phyloP scores from a whole-genome alignment of 169 alveolate species.

The Cryptosporidium sp. region DNA sequence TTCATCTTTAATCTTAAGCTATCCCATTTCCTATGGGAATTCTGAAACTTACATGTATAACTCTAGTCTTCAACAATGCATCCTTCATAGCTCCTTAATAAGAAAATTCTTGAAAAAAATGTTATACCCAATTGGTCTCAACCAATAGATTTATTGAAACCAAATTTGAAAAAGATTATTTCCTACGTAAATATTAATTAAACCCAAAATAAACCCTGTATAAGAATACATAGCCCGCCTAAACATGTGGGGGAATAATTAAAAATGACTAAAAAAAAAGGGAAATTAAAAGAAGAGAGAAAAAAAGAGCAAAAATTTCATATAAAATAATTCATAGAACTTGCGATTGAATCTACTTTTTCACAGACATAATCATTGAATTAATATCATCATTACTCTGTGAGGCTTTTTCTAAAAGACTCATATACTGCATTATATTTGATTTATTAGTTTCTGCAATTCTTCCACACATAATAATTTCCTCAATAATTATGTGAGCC shows the following conservation, averaged over 20 bases:
- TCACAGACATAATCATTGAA: constrained; percentile 56
- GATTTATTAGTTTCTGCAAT: constrained; percentile 94
- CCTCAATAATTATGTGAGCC: constrained; percentile 98
- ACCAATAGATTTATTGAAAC: not conserved
- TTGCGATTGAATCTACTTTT: not conserved
- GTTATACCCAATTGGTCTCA: too few relatives aligned
- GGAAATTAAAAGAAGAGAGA: not conserved
- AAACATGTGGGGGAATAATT: not conserved
- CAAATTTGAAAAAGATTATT: not conserved
- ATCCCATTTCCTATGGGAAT: not conserved
- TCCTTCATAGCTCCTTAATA: constrained; percentile 24
- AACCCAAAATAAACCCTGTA: not conserved
- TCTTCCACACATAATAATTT: constrained; percentile 95
- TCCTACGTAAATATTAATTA: not conserved
- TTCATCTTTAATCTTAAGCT: too few relatives aligned
- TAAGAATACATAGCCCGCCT: not conserved
- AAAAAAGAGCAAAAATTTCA: not conserved
- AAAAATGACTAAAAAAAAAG: not conserved
- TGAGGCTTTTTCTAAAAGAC: constrained; percentile 77
- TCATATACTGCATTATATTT: constrained; percentile 82
- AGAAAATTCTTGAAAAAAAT: not conserved
- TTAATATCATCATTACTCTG: constrained; percentile 45
- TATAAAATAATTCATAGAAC: not conserved
- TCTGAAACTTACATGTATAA: constrained; percentile 34
- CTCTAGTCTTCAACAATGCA: constrained; percentile 58